phyloP scores from a whole-genome alignment of 176 grass and related monocot species.

The Oryza glaberrima region DNA sequence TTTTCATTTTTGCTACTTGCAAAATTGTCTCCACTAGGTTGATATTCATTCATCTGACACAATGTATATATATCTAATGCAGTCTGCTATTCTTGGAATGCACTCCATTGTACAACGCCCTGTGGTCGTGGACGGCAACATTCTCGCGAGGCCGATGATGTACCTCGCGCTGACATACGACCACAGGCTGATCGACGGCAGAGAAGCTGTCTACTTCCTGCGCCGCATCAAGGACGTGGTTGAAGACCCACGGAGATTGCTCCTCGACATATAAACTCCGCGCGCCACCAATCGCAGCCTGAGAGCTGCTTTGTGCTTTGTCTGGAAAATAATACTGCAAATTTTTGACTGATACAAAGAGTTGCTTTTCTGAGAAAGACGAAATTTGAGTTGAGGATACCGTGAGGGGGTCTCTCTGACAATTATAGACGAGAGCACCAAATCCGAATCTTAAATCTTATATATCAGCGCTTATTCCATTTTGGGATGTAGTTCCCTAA shows the following conservation, averaged over 20 bases:
- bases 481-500: slow-evolving; percentile 38
- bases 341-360: slow-evolving; percentile 60
- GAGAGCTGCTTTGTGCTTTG: slow-evolving; percentile 30
- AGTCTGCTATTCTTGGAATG: slow-evolving; percentile 90
- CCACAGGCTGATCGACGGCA: slow-evolving; percentile 82
- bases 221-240: slow-evolving; percentile 87
- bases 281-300: background rate
- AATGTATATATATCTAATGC: slow-evolving; percentile 12
- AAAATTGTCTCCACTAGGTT: background rate
- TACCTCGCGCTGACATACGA: slow-evolving; percentile 77
- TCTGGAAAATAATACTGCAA: slow-evolving; percentile 70
- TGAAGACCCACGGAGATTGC: slow-evolving; percentile 78
- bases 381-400: slow-evolving; percentile 37
- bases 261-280: slow-evolving; percentile 62
- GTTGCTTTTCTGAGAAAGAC: slow-evolving; percentile 9
- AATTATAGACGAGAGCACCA: slow-evolving; percentile 34
- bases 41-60: slow-evolving; percentile 8
- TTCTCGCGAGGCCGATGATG: slow-evolving; percentile 82
- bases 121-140: slow-evolving; percentile 62
- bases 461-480: background rate
- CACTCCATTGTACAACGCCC: slow-evolving; percentile 78
- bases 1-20: background rate
- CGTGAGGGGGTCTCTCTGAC: background rate
- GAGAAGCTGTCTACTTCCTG: slow-evolving; percentile 84
- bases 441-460: background rate